These are phyloP conservation scores for Cymbopogon flexuosus DNA, from an alignment of 202 grass and related monocot species.

Conservation along the genomic window DNA sequence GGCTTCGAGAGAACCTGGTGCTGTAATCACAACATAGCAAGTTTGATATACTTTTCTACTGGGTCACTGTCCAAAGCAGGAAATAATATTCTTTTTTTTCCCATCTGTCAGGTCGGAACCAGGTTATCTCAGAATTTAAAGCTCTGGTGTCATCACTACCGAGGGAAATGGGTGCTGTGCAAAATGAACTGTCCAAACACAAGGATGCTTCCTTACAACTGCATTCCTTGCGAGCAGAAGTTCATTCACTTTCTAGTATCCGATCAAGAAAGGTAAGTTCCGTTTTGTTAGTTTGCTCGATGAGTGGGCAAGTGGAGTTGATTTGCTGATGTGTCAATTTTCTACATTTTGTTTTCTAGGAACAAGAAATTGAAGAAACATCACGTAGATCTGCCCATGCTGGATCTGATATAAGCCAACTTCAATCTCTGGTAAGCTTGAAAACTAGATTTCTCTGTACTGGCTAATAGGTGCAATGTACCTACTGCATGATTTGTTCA, in stretches of 20 bases:
- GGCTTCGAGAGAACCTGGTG: conserved; percentile 86
- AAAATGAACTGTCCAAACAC: conserved; percentile 59
- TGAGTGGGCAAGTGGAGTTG: conserved; percentile 9
- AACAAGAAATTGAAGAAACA: conserved; percentile 44
- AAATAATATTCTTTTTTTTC: conserved; percentile 23
- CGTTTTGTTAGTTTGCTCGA: background rate
- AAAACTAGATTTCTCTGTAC: conserved; percentile 18
- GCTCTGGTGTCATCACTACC: conserved; percentile 59
- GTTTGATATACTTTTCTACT: conserved; percentile 5
- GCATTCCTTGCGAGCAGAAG: conserved; percentile 64
- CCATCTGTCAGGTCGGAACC: conserved; percentile 59
- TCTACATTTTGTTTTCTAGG: conserved; percentile 47
- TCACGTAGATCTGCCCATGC: conserved; percentile 43
- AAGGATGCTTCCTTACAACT: conserved; percentile 55
- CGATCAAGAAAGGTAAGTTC: conserved; percentile 51
- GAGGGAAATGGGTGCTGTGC: conserved; percentile 60
- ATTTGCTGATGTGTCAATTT: background rate
- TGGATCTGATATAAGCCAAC: conserved; percentile 59
- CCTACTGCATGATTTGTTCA: background rate
- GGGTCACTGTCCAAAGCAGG: conserved; percentile 6
- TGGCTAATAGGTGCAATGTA: background rate
- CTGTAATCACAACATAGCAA: conserved; percentile 16
- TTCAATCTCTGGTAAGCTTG: conserved; percentile 45
- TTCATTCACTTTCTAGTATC: conserved; percentile 58
- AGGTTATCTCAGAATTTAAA: conserved; percentile 75